Conservation (phyloP, 352 stramenopile species). For the Pythium coloratum region DNA sequence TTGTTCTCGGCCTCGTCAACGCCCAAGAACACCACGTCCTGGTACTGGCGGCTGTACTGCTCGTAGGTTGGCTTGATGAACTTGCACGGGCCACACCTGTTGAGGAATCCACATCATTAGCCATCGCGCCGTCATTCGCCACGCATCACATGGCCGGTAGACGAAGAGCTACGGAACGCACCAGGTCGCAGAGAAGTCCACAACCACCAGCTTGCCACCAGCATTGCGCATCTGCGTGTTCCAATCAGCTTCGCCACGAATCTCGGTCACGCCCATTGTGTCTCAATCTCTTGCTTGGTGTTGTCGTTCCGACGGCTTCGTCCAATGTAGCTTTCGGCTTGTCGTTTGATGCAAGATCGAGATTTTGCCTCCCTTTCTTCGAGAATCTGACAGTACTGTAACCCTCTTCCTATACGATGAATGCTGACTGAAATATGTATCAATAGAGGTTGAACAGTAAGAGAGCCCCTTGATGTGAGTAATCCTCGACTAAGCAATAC, state of each 20-base stretch:
- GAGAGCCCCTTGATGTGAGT: background rate
- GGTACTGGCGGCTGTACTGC: constrained; percentile 76
- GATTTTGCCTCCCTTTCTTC: constrained; percentile 33
- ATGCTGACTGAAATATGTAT: background rate
- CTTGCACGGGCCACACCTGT: constrained; percentile 81
- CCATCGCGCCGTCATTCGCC: background rate
- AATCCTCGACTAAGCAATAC: constrained; percentile 17
- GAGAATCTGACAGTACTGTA: constrained; percentile 18
- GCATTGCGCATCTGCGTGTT: constrained; percentile 75
- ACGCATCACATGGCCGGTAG: background rate
- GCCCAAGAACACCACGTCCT: constrained; percentile 88
- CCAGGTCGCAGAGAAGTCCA: constrained; percentile 87
- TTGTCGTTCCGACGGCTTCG: background rate
- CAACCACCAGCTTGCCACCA: constrained; percentile 87
- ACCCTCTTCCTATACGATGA: constrained; percentile 4
- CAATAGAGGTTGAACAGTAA: background rate
- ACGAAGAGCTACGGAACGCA: constrained; percentile 28
- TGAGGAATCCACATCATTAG: background rate
- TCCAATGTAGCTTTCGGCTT: background rate
- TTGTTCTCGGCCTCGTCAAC: constrained; percentile 85
- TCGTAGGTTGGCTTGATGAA: constrained; percentile 87
- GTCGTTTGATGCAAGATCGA: constrained; percentile 13
- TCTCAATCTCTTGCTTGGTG: constrained; percentile 1
- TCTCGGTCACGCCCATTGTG: constrained; percentile 70
- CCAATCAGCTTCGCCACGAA: constrained; percentile 75